Evolutionary conservation across 1,284 basidiomycete species (phyloP).

Genomic region (Rhodotorula sp.): DNA sequence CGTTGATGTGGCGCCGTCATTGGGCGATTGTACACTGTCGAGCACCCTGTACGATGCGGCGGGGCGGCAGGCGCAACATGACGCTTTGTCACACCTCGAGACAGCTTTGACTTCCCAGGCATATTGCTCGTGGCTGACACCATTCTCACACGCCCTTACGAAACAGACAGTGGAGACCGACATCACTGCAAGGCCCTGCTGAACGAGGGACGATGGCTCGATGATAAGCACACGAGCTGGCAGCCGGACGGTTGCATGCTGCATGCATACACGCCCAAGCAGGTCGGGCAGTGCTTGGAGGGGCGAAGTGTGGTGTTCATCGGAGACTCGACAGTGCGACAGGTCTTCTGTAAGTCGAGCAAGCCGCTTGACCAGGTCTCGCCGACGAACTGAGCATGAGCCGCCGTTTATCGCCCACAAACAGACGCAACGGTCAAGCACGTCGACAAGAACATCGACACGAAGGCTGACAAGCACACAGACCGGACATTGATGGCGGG

Average conservation of each 20-base stretch:
- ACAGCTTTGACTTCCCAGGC: not conserved
- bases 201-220: conserved; percentile 74
- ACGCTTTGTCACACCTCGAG: too few species aligned
- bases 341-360: conserved; percentile 63
- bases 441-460: conserved; percentile 58
- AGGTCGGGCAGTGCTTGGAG: conserved; percentile 52
- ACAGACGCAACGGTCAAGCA: conserved; percentile 48
- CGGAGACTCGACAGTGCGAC: conserved; percentile 79
- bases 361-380: not conserved
- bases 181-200: conserved; percentile 69
- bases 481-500: conserved; percentile 49
- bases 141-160: not conserved
- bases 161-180: conserved; percentile 69
- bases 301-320: conserved; percentile 63
- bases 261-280: conserved; percentile 60
- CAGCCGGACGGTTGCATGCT: conserved; percentile 83
- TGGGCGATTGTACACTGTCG: too few species aligned
- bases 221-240: conserved; percentile 64
- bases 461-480: conserved; percentile 61
- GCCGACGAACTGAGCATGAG: too few species aligned
- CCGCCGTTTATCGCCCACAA: too few species aligned
- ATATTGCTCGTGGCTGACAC: not conserved
- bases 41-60: too few species aligned
- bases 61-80: too few species aligned
- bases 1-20: too few species aligned